phyloP scores from a whole-genome alignment of 208 protist genomes.

The Wallacemonas sp. region DNA sequence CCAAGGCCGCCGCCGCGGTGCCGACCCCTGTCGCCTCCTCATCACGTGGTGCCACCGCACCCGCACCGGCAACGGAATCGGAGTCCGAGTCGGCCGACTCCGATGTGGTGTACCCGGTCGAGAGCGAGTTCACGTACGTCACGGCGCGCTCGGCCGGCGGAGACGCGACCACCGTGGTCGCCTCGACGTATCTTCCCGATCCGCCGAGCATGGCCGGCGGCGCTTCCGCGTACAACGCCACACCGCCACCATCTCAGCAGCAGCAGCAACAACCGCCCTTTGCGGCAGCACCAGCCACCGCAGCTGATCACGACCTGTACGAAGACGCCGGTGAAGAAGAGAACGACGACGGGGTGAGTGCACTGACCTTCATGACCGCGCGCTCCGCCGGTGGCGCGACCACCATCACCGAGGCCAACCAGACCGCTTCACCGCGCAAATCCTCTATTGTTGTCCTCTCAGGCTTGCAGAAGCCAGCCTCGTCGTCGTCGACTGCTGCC shows the following conservation, averaged over 20 bases:
- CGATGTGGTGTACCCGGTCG: no score
- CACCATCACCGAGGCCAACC: slow-evolving; percentile 8
- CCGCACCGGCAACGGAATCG: no score
- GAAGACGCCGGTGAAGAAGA: neutral
- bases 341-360: slow-evolving; percentile 1
- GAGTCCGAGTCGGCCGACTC: no score
- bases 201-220: neutral
- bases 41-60: no score
- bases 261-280: no score
- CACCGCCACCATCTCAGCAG: no score
- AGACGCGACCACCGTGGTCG: neutral
- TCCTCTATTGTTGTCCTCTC: neutral
- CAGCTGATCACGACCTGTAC: neutral
- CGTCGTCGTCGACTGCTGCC: neutral
- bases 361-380: slow-evolving; percentile 3
- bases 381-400: slow-evolving; percentile 9
- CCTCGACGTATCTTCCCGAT: slow-evolving; percentile 1
- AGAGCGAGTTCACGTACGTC: slow-evolving; percentile 17
- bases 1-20: no score
- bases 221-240: neutral
- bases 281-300: neutral
- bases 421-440: neutral
- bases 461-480: neutral
- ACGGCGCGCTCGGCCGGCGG: slow-evolving; percentile 9
- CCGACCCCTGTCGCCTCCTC: neutral